phyloP scores from a whole-genome alignment of 768 basidiomycete genomes.

The Calocybe indica region DNA sequence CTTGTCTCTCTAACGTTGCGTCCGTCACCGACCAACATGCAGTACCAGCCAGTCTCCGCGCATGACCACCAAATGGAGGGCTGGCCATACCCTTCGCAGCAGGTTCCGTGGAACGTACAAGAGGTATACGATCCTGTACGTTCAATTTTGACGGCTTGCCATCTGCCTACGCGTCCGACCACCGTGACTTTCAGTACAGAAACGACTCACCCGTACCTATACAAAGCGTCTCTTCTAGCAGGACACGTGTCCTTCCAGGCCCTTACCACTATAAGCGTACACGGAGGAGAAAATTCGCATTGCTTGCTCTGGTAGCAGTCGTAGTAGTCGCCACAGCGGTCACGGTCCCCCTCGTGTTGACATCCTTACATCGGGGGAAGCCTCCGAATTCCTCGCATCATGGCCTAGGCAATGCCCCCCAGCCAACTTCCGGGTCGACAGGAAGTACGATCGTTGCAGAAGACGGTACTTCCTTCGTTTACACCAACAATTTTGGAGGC shows the following conservation, averaged over 20 bases:
- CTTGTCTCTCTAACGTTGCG: too few relatives aligned
- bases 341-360: constrained; percentile 7
- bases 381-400: too few relatives aligned
- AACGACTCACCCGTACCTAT: constrained; percentile 3
- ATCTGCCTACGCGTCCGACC: neutral
- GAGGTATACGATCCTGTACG: neutral
- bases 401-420: too few relatives aligned
- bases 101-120: too few relatives aligned
- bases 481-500: constrained; percentile 59
- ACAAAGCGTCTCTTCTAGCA: neutral
- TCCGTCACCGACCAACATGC: too few relatives aligned
- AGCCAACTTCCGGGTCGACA: too few relatives aligned
- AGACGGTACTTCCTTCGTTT: constrained; percentile 55
- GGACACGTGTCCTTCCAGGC: neutral
- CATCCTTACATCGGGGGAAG: neutral
- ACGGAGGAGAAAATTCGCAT: constrained; percentile 7
- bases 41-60: too few relatives aligned
- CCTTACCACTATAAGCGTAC: neutral
- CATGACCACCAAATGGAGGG: too few relatives aligned
- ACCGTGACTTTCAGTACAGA: constrained; percentile 1
- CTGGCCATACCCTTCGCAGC: too few relatives aligned
- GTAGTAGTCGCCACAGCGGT: constrained; percentile 5
- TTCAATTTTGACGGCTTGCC: neutral
- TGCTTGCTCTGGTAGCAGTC: constrained; percentile 5
- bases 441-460: constrained; percentile 47